Percentiles rank a stretch among this genome's conserved stretches.
These are phyloP conservation scores for Phytophthora idaei DNA, from an alignment of 352 stramenopile genomes.

Conservation along the genomic window DNA sequence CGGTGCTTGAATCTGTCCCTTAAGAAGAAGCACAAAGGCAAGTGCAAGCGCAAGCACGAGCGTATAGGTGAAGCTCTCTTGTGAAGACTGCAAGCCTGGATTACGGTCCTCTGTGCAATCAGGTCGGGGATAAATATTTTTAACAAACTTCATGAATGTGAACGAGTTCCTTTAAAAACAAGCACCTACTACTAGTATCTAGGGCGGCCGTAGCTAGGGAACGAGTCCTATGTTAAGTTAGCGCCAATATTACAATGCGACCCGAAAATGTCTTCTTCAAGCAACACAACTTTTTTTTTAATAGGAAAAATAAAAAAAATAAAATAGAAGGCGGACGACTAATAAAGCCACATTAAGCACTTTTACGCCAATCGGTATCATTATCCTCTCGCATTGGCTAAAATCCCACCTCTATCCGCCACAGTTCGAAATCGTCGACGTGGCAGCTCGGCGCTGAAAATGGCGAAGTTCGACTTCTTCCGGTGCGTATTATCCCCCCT, in stretches of 20 bases:
- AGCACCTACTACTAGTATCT: too few relatives aligned
- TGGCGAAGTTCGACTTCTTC: constrained; percentile 67
- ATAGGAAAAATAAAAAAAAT: too few relatives aligned
- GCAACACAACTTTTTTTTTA: too few relatives aligned
- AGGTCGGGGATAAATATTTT: too few relatives aligned
- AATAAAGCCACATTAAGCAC: neutral
- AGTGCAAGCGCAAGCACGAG: neutral
- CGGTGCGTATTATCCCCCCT: constrained; percentile 39
- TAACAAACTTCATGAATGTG: too few relatives aligned
- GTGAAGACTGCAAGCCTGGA: neutral
- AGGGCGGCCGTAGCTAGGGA: too few relatives aligned
- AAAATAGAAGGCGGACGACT: too few relatives aligned
- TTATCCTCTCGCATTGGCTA: constrained; percentile 4
- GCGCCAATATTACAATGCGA: too few relatives aligned
- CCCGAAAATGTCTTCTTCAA: too few relatives aligned
- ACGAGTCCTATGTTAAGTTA: too few relatives aligned
- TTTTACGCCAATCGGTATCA: neutral
- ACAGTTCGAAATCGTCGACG: constrained; percentile 30
- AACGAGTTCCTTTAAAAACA: too few relatives aligned
- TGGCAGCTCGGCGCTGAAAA: constrained; percentile 26
- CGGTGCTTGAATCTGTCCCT: constrained; percentile 4
- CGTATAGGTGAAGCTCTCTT: neutral
- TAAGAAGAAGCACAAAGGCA: constrained; percentile 5
- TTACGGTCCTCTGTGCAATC: neutral
- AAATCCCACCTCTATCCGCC: neutral